A percentile compares a stretch with the other conserved stretches of the same genome.
phyloP scores from a whole-genome alignment of 176 grass and related monocot genomes.

The Themeda triandra region DNA sequence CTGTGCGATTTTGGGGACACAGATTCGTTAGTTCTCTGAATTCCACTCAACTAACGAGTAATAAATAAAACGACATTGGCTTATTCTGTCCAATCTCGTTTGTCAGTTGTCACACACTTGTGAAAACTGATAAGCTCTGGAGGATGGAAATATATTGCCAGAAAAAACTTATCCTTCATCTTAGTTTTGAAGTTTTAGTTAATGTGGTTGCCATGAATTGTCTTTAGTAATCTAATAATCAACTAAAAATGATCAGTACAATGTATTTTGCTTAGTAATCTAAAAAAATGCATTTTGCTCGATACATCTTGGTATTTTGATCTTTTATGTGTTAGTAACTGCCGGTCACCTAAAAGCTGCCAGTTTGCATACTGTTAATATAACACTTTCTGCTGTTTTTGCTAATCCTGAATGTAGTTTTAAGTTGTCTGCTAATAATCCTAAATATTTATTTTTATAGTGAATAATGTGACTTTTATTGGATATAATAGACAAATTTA shows the following conservation, averaged over 20 bases:
- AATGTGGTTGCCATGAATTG: background rate
- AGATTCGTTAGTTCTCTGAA: background rate
- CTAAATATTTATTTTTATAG: background rate
- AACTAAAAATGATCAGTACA: background rate
- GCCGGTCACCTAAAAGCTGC: background rate
- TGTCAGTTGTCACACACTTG: background rate
- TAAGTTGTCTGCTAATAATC: background rate
- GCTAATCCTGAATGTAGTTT: background rate
- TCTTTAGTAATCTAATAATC: background rate
- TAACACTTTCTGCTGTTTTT: background rate
- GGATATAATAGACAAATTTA: background rate
- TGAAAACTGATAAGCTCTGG: background rate
- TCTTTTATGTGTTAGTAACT: background rate
- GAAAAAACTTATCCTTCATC: background rate
- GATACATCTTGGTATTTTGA: background rate
- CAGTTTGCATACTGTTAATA: background rate
- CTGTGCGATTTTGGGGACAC: background rate
- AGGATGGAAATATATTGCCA: background rate
- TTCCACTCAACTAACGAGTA: background rate
- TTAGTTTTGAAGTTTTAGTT: background rate
- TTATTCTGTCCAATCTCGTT: background rate
- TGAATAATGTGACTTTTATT: background rate
- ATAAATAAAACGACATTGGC: background rate
- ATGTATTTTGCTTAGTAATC: background rate
- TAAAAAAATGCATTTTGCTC: background rate